Evolutionary conservation across 345 rosid genomes (phyloP), one percentile per base, ranked within the genome.

Genomic region (Triadica sebifera): DNA sequence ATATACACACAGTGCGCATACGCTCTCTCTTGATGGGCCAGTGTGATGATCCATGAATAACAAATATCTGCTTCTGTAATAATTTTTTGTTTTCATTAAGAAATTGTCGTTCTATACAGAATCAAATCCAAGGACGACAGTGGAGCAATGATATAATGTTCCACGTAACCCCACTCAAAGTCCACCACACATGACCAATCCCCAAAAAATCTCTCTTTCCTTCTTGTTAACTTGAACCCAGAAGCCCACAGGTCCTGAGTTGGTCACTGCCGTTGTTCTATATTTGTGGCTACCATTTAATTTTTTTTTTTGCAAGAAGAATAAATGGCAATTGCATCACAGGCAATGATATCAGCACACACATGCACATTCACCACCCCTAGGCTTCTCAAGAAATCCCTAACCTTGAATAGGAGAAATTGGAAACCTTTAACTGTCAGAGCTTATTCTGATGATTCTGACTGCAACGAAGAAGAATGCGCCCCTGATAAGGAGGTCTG

Each of bases 401-500:
- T 22, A 49, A 58, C 47, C 19, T 68, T 57, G 19, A 73, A 81
- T 52, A 77, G 75, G 74, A 72, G 55, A 52, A 57, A 53, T 52
- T 46, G 71, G 62, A 76, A 61, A 74, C 22, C 72, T 68, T 63
- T 86, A 70, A 74, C 87, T 24, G 79, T 89, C 57, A 82, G 90
- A 76, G 93, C 91, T 59, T 59, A 0, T 69, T 41, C 90, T 12
- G 90, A 84, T 64, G 93, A 87, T 16, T 1, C 91, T 34, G 97
- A 94, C 71, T 94, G 98, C 72, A 94, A 94, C 59, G 83, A 63
- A 9, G 97, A 90, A 80, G 98, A 92, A 76, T 92, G 98, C 81
- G 98, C 98, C 65, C 98, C 98, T 6, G 98, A 92, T 10, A 94
- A 92, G 69, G 98, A 94, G 98, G 98, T 91, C 24, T 16, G 34